These are phyloP conservation scores for Coleophoma eucalyptorum DNA, from an alignment of 2,329 filamentous ascomycete genomes.

Conservation along the genomic window DNA sequence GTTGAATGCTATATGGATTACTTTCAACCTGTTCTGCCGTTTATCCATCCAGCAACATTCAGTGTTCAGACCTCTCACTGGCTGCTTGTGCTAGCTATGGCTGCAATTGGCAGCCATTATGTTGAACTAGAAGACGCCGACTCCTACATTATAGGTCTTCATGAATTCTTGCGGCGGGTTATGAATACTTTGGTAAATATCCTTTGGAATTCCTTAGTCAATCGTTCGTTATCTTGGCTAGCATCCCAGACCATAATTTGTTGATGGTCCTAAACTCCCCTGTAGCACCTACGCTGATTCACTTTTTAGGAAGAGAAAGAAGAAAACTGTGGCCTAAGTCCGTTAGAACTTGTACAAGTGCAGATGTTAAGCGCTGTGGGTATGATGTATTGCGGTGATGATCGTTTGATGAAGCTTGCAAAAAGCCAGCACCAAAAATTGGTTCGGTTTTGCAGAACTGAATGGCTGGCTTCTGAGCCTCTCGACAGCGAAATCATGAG, in stretches of 20 bases:
- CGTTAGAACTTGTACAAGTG: conserved; percentile 15
- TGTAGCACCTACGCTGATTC: too few relatives aligned
- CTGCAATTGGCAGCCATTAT: conserved; percentile 35
- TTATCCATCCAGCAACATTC: conserved; percentile 34
- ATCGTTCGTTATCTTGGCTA: too few relatives aligned
- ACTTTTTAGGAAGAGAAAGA: conserved; percentile 4
- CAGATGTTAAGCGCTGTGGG: conserved; percentile 20
- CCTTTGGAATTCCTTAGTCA: not conserved
- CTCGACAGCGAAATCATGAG: too few relatives aligned
- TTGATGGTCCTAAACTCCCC: too few relatives aligned
- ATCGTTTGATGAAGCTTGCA: conserved; percentile 8
- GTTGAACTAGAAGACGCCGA: conserved; percentile 22
- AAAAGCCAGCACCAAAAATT: conserved; percentile 11
- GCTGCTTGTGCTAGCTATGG: conserved; percentile 33
- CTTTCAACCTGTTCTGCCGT: conserved; percentile 35
- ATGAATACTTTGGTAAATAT: conserved; percentile 29
- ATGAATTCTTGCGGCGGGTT: conserved; percentile 36
- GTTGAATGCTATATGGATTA: conserved; percentile 31
- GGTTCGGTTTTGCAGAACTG: conserved; percentile 17
- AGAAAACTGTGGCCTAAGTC: conserved; percentile 3
- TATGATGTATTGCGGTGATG: conserved; percentile 17
- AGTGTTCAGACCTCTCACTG: conserved; percentile 31
- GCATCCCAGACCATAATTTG: too few relatives aligned
- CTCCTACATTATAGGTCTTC: conserved; percentile 29
- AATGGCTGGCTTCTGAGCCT: conserved; percentile 5